Percentiles rank a stretch among this genome's conserved stretches.
Conservation (phyloP, 169 alveolate species). For the Plasmodium cynomolgi region DNA sequence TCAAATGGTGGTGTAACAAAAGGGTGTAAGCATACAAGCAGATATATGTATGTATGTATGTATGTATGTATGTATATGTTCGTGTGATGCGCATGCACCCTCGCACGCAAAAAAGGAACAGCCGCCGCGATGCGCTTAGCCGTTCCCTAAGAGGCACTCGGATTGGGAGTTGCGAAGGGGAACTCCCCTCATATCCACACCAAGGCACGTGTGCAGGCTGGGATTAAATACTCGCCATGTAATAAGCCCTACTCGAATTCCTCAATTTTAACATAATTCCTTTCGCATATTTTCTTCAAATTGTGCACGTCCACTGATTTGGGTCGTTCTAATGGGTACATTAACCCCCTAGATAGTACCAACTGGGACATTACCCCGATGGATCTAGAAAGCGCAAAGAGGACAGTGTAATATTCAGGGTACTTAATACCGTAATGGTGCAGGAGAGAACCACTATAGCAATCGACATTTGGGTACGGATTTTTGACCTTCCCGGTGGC, state of each 20-base stretch:
- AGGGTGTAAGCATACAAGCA: neutral
- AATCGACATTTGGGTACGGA: slow-evolving; percentile 98
- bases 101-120: neutral
- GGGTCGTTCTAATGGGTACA: slow-evolving; percentile 92
- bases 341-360: slow-evolving; percentile 84
- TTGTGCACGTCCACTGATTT: slow-evolving; percentile 76
- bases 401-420: slow-evolving; percentile 94
- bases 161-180: neutral
- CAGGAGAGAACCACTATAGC: slow-evolving; percentile 94
- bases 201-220: neutral
- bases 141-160: neutral
- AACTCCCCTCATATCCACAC: neutral
- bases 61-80: neutral
- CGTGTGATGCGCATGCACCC: neutral
- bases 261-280: slow-evolving; percentile 66
- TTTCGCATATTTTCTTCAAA: slow-evolving; percentile 64
- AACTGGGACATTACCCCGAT: slow-evolving; percentile 93
- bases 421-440: slow-evolving; percentile 91
- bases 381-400: slow-evolving; percentile 95
- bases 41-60: neutral
- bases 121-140: neutral
- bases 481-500: slow-evolving; percentile 92
- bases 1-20: neutral
- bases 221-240: neutral
- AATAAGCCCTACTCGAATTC: slow-evolving; percentile 46